Evolutionary conservation across 1,284 basidiomycete genomes (phyloP).

Genomic region (Leucoagaricus sp.): DNA sequence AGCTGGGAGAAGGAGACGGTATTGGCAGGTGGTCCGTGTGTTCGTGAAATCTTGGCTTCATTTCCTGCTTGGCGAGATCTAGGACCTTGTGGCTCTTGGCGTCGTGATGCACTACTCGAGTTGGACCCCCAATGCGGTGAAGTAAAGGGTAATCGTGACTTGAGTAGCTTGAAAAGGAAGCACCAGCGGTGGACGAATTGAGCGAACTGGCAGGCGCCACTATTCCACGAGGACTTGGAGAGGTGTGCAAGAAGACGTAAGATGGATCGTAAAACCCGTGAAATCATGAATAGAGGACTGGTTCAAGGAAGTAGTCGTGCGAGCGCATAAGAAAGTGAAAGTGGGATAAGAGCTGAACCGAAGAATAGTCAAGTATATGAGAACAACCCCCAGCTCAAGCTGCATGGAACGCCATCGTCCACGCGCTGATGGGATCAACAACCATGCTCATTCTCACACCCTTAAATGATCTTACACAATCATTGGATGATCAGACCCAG

Average conservation of each 20-base stretch:
- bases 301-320: background rate
- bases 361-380: no score
- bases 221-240: background rate
- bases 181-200: background rate
- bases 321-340: background rate
- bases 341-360: background rate
- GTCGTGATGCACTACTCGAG: no score
- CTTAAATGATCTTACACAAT: no score
- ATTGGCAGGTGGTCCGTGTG: background rate
- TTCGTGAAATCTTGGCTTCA: background rate
- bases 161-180: background rate
- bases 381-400: no score
- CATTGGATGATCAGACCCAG: no score
- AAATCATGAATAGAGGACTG: background rate
- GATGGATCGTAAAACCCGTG: constrained; percentile 6
- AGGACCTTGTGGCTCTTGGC: background rate
- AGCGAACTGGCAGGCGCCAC: background rate
- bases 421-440: no score
- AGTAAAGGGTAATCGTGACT: background rate
- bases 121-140: no score
- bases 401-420: no score
- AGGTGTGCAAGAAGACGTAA: background rate
- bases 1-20: background rate
- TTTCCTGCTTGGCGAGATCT: background rate
- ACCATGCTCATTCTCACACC: no score